Evolutionary conservation across 2,329 filamentous ascomycete genomes (phyloP).

Genomic region (Exutisphaerella laricina): DNA sequence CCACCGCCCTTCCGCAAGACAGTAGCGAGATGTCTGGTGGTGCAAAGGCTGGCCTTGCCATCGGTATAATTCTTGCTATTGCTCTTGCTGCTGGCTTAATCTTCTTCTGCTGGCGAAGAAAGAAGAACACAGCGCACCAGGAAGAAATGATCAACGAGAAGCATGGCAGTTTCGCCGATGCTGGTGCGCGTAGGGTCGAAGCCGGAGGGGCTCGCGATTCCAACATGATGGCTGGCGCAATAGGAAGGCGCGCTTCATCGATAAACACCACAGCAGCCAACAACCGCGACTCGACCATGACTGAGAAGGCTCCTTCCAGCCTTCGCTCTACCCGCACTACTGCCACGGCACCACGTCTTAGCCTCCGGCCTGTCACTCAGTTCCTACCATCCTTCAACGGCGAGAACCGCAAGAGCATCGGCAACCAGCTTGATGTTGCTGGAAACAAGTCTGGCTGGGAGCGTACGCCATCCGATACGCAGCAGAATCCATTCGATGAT

Average conservation of each 20-base stretch:
- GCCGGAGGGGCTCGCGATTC: conserved; percentile 9
- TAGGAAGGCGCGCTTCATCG: conserved; percentile 6
- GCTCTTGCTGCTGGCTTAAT: conserved; percentile 61
- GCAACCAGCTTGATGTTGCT: conserved; percentile 30
- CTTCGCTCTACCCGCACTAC: conserved; percentile 42
- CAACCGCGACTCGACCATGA: conserved; percentile 21
- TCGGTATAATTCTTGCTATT: conserved; percentile 70
- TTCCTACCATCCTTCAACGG: conserved; percentile 67
- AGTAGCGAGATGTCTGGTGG: conserved; percentile 41
- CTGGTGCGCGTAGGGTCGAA: conserved; percentile 16
- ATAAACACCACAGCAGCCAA: neutral
- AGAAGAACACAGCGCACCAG: conserved; percentile 54
- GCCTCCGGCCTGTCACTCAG: conserved; percentile 76
- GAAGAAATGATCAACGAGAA: conserved; percentile 40
- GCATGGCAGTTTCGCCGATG: conserved; percentile 23
- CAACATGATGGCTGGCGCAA: conserved; percentile 5
- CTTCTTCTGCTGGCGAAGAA: conserved; percentile 67
- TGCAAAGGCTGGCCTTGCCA: conserved; percentile 73
- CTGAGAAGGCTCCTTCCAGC: conserved; percentile 34
- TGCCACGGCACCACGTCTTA: conserved; percentile 68
- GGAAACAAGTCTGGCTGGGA: conserved; percentile 38
- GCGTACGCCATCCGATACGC: conserved; percentile 28
- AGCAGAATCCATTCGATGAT: conserved; percentile 36
- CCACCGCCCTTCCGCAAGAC: conserved; percentile 9
- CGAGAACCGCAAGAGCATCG: conserved; percentile 30